These are phyloP conservation scores for Carallia pectinifolia DNA, from an alignment of 345 rosid genomes.

Conservation along the genomic window DNA sequence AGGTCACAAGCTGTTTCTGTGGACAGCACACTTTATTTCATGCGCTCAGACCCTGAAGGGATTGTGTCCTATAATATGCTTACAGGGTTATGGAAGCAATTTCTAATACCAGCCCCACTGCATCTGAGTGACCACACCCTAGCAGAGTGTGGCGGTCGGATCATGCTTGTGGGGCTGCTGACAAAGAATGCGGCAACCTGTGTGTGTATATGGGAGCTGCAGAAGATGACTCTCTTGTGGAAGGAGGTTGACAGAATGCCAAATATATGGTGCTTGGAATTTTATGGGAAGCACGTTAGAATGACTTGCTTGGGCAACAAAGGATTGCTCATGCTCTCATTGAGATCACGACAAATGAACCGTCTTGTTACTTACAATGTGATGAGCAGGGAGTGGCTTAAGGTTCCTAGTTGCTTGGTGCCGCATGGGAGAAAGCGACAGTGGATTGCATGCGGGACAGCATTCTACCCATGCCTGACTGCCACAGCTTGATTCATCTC, in stretches of 20 bases:
- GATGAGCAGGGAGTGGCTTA: conserved; percentile 70
- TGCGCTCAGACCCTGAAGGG: conserved; percentile 92
- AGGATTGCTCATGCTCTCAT: conserved; percentile 88
- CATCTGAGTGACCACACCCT: conserved; percentile 86
- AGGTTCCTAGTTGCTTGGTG: conserved; percentile 78
- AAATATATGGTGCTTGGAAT: conserved; percentile 98
- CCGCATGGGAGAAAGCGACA: conserved; percentile 76
- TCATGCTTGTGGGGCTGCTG: conserved; percentile 92
- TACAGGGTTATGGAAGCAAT: conserved; percentile 81
- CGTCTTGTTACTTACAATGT: conserved; percentile 76
- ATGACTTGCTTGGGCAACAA: conserved; percentile 99
- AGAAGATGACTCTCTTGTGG: conserved; percentile 99
- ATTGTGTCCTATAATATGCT: conserved; percentile 71
- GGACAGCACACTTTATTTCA: conserved; percentile 63
- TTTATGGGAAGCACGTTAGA: conserved; percentile 97
- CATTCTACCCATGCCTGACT: conserved; percentile 75
- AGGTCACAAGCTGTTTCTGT: conserved; percentile 83
- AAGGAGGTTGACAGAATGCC: conserved; percentile 99
- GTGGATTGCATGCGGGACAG: conserved; percentile 94
- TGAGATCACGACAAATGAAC: conserved; percentile 89
- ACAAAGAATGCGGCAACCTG: conserved; percentile 96
- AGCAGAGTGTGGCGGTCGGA: conserved; percentile 74
- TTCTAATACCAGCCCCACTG: conserved; percentile 64
- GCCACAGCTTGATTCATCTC: conserved; percentile 49
- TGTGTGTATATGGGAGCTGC: conserved; percentile 98